Percentiles rank a stretch among this genome's conserved stretches.
These are phyloP conservation scores for Trichoderma sp. DNA, from an alignment of 2,329 filamentous ascomycete genomes.

Conservation along the genomic window DNA sequence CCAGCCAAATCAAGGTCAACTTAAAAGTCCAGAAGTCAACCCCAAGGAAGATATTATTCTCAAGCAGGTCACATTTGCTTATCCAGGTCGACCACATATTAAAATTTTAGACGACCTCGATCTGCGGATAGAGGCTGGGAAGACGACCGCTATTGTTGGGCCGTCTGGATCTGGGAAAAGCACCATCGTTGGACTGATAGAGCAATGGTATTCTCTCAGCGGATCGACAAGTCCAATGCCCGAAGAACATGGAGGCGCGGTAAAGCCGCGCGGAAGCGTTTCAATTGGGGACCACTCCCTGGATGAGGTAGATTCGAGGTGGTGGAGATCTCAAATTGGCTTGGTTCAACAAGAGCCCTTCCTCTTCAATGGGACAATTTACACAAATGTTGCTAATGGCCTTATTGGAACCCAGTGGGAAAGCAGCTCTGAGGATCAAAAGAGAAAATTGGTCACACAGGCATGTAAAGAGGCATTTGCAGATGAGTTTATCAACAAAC, in stretches of 20 bases:
- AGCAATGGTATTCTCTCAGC: conserved; percentile 53
- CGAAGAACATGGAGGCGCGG: background rate
- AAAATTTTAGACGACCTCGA: conserved; percentile 44
- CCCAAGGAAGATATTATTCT: background rate
- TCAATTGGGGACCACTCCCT: conserved; percentile 45
- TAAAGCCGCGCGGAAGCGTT: conserved; percentile 41
- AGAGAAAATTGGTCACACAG: conserved; percentile 26
- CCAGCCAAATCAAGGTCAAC: background rate
- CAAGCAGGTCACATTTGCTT: conserved; percentile 34
- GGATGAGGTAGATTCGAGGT: conserved; percentile 46
- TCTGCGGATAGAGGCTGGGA: conserved; percentile 45
- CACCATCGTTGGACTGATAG: conserved; percentile 53
- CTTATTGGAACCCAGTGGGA: conserved; percentile 44
- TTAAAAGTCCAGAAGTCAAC: background rate
- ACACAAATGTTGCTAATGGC: conserved; percentile 41
- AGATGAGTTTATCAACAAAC: conserved; percentile 34
- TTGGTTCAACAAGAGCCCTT: conserved; percentile 54
- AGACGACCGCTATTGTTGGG: conserved; percentile 58
- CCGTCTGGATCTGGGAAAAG: conserved; percentile 57
- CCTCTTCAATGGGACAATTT: conserved; percentile 51
- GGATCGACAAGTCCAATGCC: background rate
- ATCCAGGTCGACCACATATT: conserved; percentile 47
- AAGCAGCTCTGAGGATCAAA: conserved; percentile 4
- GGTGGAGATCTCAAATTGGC: conserved; percentile 53
- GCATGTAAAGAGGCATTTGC: conserved; percentile 35